Evolutionary conservation across 2,329 filamentous ascomycete species (phyloP), one percentile per base, ranked within the genome.

Genomic region (Davidsoniella neocaledoniae): DNA sequence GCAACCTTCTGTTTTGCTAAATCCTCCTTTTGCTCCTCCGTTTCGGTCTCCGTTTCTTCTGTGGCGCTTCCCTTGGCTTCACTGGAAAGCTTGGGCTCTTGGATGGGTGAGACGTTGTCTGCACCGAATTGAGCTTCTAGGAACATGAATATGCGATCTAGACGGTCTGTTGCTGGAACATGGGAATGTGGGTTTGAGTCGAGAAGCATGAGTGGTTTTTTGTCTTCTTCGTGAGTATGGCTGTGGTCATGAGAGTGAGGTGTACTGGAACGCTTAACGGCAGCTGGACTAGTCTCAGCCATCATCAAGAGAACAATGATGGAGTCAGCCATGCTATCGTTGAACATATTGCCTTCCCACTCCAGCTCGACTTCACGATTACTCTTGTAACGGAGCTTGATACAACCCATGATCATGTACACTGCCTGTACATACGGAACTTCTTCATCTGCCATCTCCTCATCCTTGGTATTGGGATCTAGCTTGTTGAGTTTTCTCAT

Each of bases 301-400:
- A 84, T 88, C 57, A 94, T 79, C 9, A 98, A 73, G 2, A 95
- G 86, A 1, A 87, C 87, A 72, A 96, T 86, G 49, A 96, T 83
- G 14, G 91, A 87, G 64, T 98, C 91, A n/a, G 91, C 91, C 59
- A 98, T 93, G 54, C 87, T 86, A 60, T 98, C 91, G 63, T 96
- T 98, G 60, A 95, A 81, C 68, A 94, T 84, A 62, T 96, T 98
- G 52, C 88, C 91, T 63, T 96, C 90, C 91, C 91, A 98, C 65
- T 94, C 87, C 2, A 96, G 71, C 62, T 93, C 87, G 5, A 95
- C 76, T 60, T 91, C 81, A 50, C 88, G 84, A 56, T 78, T 81
- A 54, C 71, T 75, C 55, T 75, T 75, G 64, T 91, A 87, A 17
- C 81, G 76, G n/a, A 96, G 79, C 6, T 77, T 77, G 25, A 95